Conservation (phyloP, 176 grass and related monocot species). For the Leersia perrieri region DNA sequence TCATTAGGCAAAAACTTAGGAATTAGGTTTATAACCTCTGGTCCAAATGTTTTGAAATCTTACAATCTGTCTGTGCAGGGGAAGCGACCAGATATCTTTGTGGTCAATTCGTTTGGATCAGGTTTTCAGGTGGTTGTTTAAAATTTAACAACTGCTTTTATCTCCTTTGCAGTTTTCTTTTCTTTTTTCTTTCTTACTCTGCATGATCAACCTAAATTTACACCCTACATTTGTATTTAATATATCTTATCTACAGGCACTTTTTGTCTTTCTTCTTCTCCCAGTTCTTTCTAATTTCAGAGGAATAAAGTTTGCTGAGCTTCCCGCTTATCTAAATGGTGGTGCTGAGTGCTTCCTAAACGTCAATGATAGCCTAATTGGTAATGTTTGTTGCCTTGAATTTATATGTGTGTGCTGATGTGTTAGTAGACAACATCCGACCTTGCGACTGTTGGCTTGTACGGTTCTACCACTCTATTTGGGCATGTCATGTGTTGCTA, state of each 20-base stretch:
- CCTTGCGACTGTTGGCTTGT: neutral
- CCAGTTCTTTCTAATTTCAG: conserved; percentile 86
- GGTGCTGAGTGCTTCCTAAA: conserved; percentile 91
- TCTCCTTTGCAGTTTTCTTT: neutral
- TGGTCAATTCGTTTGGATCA: conserved; percentile 97
- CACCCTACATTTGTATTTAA: neutral
- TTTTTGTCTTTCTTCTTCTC: conserved; percentile 98
- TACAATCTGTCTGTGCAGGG: conserved; percentile 57
- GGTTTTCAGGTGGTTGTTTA: conserved; percentile 83
- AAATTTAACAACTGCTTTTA: neutral
- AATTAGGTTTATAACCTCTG: neutral
- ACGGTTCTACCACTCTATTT: neutral
- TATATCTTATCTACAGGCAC: conserved; percentile 52
- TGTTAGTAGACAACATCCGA: neutral
- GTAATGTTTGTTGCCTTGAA: conserved; percentile 46
- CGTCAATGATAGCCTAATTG: conserved; percentile 54
- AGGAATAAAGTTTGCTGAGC: conserved; percentile 86
- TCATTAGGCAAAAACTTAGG: neutral
- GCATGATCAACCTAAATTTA: conserved; percentile 15
- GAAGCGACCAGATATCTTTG: conserved; percentile 79
- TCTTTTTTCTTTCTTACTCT: neutral
- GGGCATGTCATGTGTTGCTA: neutral
- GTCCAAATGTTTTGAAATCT: neutral
- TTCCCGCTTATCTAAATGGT: conserved; percentile 74
- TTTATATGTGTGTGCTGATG: neutral